These are phyloP conservation scores for Zygosaccharomyces kombuchaensis DNA, from an alignment of 805 yeast species.

Conservation along the genomic window DNA sequence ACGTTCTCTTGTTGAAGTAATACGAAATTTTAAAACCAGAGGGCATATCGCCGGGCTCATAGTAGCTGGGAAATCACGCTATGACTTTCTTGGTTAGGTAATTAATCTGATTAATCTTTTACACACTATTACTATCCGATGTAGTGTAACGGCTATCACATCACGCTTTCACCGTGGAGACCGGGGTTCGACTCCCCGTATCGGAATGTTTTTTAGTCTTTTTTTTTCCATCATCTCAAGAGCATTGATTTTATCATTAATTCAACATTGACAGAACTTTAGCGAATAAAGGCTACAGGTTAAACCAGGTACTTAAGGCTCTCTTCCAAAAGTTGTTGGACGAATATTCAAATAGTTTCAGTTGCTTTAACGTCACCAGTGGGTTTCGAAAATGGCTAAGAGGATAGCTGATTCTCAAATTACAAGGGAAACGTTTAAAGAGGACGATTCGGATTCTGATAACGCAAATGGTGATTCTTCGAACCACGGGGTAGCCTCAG, in stretches of 20 bases:
- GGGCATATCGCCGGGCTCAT: too few relatives aligned
- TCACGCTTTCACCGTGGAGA: constrained; percentile 39
- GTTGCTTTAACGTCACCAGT: neutral
- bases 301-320: neutral
- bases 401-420: constrained; percentile 65
- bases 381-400: constrained; percentile 50
- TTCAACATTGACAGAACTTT: neutral
- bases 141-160: constrained; percentile 40
- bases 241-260: neutral
- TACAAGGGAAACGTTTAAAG: constrained; percentile 44
- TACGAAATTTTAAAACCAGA: too few relatives aligned
- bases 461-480: constrained; percentile 34
- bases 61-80: too few relatives aligned
- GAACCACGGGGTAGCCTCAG: constrained; percentile 44
- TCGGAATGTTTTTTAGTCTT: constrained; percentile 24
- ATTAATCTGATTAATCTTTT: too few relatives aligned
- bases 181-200: constrained; percentile 41
- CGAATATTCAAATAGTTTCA: neutral
- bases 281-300: neutral
- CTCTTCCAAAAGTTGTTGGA: neutral
- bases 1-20: too few relatives aligned
- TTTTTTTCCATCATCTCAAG: neutral
- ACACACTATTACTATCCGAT: constrained; percentile 31
- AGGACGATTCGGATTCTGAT: constrained; percentile 36
- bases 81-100: too few relatives aligned